Base-by-base conservation (phyloP, 2,329 filamentous ascomycete species). In the Coniella lustricola region DNA sequence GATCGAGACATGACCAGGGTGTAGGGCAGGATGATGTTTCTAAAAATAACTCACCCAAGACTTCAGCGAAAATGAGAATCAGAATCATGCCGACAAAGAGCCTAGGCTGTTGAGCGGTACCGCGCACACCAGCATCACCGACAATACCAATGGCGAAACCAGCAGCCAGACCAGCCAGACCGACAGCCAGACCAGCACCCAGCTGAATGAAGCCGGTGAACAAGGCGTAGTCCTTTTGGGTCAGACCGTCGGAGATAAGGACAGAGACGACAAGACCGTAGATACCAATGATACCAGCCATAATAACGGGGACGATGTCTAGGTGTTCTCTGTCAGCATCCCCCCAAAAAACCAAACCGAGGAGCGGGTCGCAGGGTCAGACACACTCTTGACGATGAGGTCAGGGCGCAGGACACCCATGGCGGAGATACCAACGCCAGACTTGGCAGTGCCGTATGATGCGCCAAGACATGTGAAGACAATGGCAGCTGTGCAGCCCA, bases 241-340 rank as follows among this genome's bases (percentile, higher is more conserved):
- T 77, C 56, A 93, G 75, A 61, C 81, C 82, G 67, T 89, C 86
- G 64, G 87, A 90, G 65, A 93, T 89, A 63, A 93, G 73, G 67
- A 93, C 87, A 16, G 87, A 90, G 54, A 91, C 87, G 72, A 93
- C 87, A 57, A 93, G 80, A 63, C 87, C 87, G 75, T 93, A 98
- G 71, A 98, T 97, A 86, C 89, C 93, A 74, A 98, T 97, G 73
- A 98, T 98, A 97, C 93, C 93, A 79, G 93, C 93, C 93, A 98
- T 98, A 84, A 98, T 95, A 73, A 97, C 93, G 68, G 93, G 93
- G 57, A 97, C 91, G 71, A 97, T 96, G 81, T 96, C 91, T 97
- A 59, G 9, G 42, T 54, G 39, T 32, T 16, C 17, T 12, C 33
- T 37, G 45, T 34, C 43, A 48, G 48, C 46, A 29, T 35, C 14